Evolutionary conservation across 495 filamentous ascomycete genomes (phyloP), one percentile per base, ranked within the genome.

Genomic region (Hyaloscypha hepaticicola): DNA sequence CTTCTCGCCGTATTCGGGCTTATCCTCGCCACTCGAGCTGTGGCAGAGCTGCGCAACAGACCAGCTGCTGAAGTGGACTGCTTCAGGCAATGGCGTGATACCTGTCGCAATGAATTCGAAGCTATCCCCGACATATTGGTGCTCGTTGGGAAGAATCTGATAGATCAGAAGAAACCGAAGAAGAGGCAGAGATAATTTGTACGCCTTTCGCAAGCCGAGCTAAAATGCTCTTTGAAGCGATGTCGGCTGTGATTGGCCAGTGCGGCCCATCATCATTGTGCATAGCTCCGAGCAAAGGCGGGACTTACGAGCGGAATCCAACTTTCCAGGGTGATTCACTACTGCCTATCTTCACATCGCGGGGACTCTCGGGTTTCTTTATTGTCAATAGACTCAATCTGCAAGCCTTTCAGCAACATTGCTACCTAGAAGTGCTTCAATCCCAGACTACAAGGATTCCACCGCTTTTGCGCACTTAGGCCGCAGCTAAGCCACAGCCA

Each of bases 91-190:
- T 88, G 83, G 69, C 89, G 84, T 60, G 91, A 89, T 55, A 88
- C 89, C 81, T 93, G 90, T 79, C 90, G 88, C 78, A 91, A 79
- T 69, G 86, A 87, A 73, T 82, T 81, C 51, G 90, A 85, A 68
- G 87, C 83, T 76, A 90, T 81, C 70, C 82, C 85, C 62, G 89
- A 85, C 92, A 96, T 96, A 70, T 58, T 78, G 66, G 70, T 75
- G 66, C 51, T 69, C 4, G 29, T 69, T 51, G 34, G 26, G 55
- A 49, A 53, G 45, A 61, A 69, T 69, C 56, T 62, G 60, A 63
- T 67, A 65, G 61, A 69, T 67, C 33, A 19, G 41, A 33, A 52
- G 38, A 19, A n/a, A n/a, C 51, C 11, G 58, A 31, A 57, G 57
- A 33, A 61, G 61, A 61, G 61, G 63, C 63, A 61, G 61, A 66